These are phyloP conservation scores for Leishmania gerbilli DNA, from an alignment of 208 protist genomes.

Conservation along the genomic window DNA sequence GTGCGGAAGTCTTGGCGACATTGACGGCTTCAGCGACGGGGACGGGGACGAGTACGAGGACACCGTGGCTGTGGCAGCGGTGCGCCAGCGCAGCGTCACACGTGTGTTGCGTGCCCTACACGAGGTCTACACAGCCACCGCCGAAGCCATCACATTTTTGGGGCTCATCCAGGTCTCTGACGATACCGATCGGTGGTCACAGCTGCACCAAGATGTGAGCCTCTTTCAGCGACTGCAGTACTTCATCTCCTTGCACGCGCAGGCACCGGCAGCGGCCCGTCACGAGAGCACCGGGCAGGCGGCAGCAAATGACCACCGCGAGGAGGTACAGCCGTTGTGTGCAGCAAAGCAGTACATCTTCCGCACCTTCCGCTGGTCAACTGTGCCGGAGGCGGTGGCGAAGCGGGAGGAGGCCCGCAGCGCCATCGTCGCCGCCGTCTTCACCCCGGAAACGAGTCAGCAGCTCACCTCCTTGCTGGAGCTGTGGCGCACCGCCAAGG, in stretches of 20 bases:
- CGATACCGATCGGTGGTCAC: slow-evolving; percentile 35
- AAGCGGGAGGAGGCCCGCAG: slow-evolving; percentile 47
- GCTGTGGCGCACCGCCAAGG: slow-evolving; percentile 63
- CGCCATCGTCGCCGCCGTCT: slow-evolving; percentile 50
- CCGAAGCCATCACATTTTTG: slow-evolving; percentile 61
- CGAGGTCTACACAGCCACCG: slow-evolving; percentile 52
- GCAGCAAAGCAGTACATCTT: slow-evolving; percentile 17
- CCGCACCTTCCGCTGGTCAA: slow-evolving; percentile 43
- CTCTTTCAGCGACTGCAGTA: slow-evolving; percentile 67
- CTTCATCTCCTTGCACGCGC: slow-evolving; percentile 33
- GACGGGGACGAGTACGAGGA: slow-evolving; percentile 25
- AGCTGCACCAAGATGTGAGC: slow-evolving; percentile 38
- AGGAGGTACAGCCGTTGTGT: neutral
- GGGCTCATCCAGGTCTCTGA: slow-evolving; percentile 48
- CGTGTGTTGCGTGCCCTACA: slow-evolving; percentile 55
- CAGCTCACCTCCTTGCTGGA: slow-evolving; percentile 50
- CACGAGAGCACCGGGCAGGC: neutral
- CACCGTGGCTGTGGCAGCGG: slow-evolving; percentile 16
- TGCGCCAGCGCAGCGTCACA: slow-evolving; percentile 59
- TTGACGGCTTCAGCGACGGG: slow-evolving; percentile 22
- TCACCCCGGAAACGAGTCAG: slow-evolving; percentile 43
- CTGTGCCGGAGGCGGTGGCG: slow-evolving; percentile 44
- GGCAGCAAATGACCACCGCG: neutral
- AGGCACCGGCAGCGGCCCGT: neutral
- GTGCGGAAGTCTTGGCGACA: slow-evolving; percentile 16